phyloP scores from a whole-genome alignment of 1,139 yeast species.

The Pichia sp. region DNA sequence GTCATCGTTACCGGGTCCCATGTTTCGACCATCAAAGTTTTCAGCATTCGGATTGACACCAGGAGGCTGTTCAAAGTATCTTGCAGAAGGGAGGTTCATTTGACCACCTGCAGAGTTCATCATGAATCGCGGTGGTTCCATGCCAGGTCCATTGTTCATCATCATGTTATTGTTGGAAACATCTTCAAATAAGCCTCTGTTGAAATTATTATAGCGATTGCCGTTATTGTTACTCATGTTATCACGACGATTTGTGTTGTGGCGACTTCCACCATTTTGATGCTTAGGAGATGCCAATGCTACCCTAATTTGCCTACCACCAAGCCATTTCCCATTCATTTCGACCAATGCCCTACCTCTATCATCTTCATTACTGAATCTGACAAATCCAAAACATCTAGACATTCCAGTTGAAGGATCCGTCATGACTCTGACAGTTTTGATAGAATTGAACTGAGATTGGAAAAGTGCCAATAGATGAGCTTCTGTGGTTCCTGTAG shows the following conservation, averaged over 20 bases:
- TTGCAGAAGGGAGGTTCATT: too few species aligned
- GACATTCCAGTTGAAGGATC: conserved; percentile 72
- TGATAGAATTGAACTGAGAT: conserved; percentile 62
- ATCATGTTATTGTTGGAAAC: not conserved
- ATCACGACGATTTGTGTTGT: conserved; percentile 7
- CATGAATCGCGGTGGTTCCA: too few species aligned
- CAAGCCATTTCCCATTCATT: conserved; percentile 75
- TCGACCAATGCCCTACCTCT: conserved; percentile 70
- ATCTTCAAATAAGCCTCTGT: too few species aligned
- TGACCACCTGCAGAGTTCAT: too few species aligned
- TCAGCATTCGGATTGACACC: too few species aligned
- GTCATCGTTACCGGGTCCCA: too few species aligned
- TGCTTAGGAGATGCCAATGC: conserved; percentile 67
- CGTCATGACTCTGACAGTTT: conserved; percentile 81
- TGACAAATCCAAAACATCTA: conserved; percentile 89
- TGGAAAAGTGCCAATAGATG: conserved; percentile 64
- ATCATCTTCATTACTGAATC: conserved; percentile 65
- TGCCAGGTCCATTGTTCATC: too few species aligned
- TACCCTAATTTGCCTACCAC: conserved; percentile 71
- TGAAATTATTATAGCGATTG: conserved; percentile 4
- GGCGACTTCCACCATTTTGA: too few species aligned
- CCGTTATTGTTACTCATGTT: conserved; percentile 5
- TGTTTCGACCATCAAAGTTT: too few species aligned
- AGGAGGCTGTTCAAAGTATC: too few species aligned
- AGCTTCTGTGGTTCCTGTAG: conserved; percentile 69